Base-by-base conservation (phyloP, 2,329 filamentous ascomycete species). In the Apiospora arundinis region DNA sequence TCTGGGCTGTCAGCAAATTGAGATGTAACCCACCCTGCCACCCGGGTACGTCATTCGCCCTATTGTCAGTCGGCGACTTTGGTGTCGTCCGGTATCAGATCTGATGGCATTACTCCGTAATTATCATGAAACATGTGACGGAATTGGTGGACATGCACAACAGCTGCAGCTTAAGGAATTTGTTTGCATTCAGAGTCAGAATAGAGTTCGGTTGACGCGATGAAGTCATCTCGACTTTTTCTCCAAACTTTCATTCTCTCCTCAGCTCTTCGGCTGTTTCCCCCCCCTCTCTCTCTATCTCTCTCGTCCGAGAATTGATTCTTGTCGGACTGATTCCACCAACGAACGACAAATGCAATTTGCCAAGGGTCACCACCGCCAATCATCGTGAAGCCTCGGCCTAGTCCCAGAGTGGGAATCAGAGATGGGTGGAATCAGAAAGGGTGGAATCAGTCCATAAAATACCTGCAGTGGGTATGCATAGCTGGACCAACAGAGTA, bases 31-130 rank as follows among this genome's bases (percentile, higher is more conserved):
- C 52, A 37, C 28, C 42, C 40, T 42, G 32, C 32, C 12, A 42
- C 4, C 14, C 14, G 21, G 32, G 28, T 60, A 32, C 52, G 52
- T 60, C 52, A 60, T 60, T 6, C 42, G 12, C 42, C 14, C 28
- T 37, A 9, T 21, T 2, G 14, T 16, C 14, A 32, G 32, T 21
- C 9, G 40, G 23, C 23, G 40, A 42, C 4, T 42, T 11, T 32
- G 3, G 5, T 21, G 52, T 60, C 52, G 28, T 60, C 52, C 28
- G 28, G 52, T 60, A 21, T 37, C 52, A 21, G 52, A 60, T 60
- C 28, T 21, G 52, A 60, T 60, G 52, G 52, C 52, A 60, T 60
- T 60, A n/a, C n/a, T n/a, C n/a, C n/a, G n/a, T n/a, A 21, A 37
- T 60, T 37, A 0, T 12, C 28, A 60, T 60, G 52, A 37, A 60